Conservation (phyloP, 2,329 filamentous ascomycete species). For the Parasarocladium wereldwijsianum region DNA sequence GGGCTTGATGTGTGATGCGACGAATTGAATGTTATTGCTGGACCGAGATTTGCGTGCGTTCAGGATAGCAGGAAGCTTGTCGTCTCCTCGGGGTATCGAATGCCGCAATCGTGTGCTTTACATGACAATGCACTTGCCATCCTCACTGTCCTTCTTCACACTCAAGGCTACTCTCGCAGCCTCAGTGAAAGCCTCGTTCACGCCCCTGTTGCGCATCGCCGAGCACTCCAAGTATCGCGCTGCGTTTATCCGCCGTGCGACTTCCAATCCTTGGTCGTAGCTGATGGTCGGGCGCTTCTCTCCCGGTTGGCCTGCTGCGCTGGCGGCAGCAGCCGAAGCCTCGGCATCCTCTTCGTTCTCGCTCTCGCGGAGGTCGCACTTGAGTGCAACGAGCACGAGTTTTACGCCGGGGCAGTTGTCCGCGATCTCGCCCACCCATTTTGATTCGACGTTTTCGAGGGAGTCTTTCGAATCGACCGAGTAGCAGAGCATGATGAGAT, state of each 20-base stretch:
- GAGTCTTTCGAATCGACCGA: constrained; percentile 93
- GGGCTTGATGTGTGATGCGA: too few species aligned
- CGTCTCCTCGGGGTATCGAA: too few species aligned
- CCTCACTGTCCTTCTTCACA: constrained; percentile 50
- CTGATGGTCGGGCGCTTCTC: constrained; percentile 65
- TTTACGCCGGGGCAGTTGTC: constrained; percentile 96
- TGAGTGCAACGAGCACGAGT: constrained; percentile 86
- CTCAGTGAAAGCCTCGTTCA: constrained; percentile 98
- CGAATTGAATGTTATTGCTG: too few species aligned
- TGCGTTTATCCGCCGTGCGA: constrained; percentile 81
- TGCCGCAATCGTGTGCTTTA: too few species aligned
- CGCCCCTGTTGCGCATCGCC: constrained; percentile 92
- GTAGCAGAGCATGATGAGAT: constrained; percentile 98
- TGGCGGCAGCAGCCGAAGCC: constrained; percentile 28
- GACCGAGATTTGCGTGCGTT: too few species aligned
- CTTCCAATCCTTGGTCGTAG: constrained; percentile 83
- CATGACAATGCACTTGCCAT: constrained; percentile 47
- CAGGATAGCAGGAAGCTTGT: too few species aligned
- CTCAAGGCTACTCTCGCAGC: constrained; percentile 83
- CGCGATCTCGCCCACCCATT: constrained; percentile 96
- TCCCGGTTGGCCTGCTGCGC: constrained; percentile 18
- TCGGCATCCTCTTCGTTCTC: constrained; percentile 51
- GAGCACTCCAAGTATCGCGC: constrained; percentile 96
- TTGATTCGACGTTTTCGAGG: constrained; percentile 94
- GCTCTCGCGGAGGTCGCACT: constrained; percentile 85